A percentile compares a stretch with the other conserved stretches of the same genome.
phyloP scores from a whole-genome alignment of 2,329 filamentous ascomycete species.

The Helotiales sp. region DNA sequence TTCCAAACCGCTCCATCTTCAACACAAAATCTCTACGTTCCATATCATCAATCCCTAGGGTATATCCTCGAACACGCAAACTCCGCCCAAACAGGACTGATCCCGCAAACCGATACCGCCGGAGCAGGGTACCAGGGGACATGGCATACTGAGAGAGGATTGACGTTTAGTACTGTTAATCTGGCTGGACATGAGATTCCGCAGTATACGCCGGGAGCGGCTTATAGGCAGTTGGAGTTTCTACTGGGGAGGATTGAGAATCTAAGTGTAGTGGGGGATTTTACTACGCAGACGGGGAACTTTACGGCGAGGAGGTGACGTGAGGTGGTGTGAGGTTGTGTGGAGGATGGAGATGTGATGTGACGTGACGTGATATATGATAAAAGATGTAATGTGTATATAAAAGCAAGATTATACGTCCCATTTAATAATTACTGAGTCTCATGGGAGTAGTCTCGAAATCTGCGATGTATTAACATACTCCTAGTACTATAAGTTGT shows the following conservation, averaged over 20 bases:
- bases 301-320: too few relatives aligned
- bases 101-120: constrained; percentile 27
- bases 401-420: too few relatives aligned
- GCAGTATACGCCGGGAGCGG: constrained; percentile 57
- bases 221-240: constrained; percentile 62
- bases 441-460: too few relatives aligned
- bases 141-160: constrained; percentile 59
- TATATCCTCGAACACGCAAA: constrained; percentile 40
- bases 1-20: constrained; percentile 46
- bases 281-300: constrained; percentile 30
- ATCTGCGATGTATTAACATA: too few relatives aligned
- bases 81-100: constrained; percentile 13
- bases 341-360: too few relatives aligned
- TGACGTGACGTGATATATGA: too few relatives aligned
- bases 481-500: too few relatives aligned
- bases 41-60: constrained; percentile 50
- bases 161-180: constrained; percentile 59
- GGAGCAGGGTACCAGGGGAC: constrained; percentile 43
- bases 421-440: too few relatives aligned
- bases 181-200: constrained; percentile 54
- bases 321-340: too few relatives aligned
- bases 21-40: constrained; percentile 29
- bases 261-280: constrained; percentile 37
- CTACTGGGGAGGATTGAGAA: constrained; percentile 57
- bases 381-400: too few relatives aligned